Evolutionary conservation across 495 filamentous ascomycete species (phyloP), one percentile per base, ranked within the genome.

Genomic region (Talaromyces stipitatus): DNA sequence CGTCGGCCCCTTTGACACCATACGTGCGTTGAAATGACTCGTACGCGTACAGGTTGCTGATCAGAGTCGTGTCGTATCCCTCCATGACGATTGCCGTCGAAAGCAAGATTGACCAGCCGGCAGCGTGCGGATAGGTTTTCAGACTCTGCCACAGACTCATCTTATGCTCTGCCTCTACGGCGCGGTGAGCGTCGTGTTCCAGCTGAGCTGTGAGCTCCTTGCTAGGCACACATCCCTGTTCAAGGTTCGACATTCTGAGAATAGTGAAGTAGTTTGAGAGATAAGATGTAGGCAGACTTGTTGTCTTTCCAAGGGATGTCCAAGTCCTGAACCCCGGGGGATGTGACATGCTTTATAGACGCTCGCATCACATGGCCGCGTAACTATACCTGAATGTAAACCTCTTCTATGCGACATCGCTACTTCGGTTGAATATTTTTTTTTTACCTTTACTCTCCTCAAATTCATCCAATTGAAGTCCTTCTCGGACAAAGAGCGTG

Each of bases 71-170:
- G 56, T 75, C 71, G 59, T 69, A 76, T 4, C 72, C 73, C 57
- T 75, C 71, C 73, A 77, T 77, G 47, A 70, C 63, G 24, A 77
- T 62, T 12, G 63, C 62, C 4, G 67, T 63, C 2, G 70, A 73
- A 29, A 75, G 52, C 11, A 71, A 53, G 26, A 74, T 50, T 8
- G 65, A 69, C 71, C 71, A 77, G 6, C 55, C 67, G 22, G 72
- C 63, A 11, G 74, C 74, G 32, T 76, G 73, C 20, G 73, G 70
- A 55, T 71, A 16, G 62, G 59, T 33, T 55, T 66, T 53, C 73
- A 47, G 29, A 3, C 59, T 64, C 36, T 61, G 58, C 5, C 54
- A 54, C 18, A 66, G 59, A 12, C 59, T 60, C 60, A 68, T 60
- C 20, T 52, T 51, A 18, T 68, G 66, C 43, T 68, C 66, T 9